Conservation (phyloP, 2,329 filamentous ascomycete species). For the Pseudogymnoascus sp. region DNA sequence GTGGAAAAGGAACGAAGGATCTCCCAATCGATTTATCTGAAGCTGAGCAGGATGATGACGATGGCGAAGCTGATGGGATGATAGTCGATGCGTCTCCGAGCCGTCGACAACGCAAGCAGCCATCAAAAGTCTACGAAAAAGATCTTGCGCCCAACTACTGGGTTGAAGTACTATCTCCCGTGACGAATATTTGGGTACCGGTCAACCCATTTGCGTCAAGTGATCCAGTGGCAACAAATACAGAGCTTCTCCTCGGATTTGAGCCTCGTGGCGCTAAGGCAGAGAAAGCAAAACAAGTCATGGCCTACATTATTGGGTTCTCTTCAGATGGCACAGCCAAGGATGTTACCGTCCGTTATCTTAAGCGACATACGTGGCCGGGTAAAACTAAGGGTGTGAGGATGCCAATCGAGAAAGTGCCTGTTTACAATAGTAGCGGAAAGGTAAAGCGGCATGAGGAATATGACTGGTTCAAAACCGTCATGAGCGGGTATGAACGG, state of each 20-base stretch:
- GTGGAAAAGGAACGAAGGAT: constrained; percentile 26
- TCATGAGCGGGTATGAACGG: constrained; percentile 65
- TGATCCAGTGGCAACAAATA: constrained; percentile 59
- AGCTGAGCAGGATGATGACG: constrained; percentile 44
- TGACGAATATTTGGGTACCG: constrained; percentile 69
- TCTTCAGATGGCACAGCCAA: constrained; percentile 82
- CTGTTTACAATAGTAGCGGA: constrained; percentile 68
- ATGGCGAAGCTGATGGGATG: constrained; percentile 42
- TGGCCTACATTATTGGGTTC: constrained; percentile 81
- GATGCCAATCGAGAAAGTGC: constrained; percentile 70
- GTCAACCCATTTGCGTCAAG: constrained; percentile 68
- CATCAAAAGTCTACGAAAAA: constrained; percentile 54
- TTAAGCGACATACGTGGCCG: constrained; percentile 73
- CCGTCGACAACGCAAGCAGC: constrained; percentile 12
- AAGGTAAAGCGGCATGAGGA: constrained; percentile 70
- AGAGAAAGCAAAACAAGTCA: constrained; percentile 79
- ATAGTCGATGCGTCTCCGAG: constrained; percentile 44
- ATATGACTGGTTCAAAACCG: constrained; percentile 81
- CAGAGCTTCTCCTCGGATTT: constrained; percentile 65
- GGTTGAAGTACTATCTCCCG: constrained; percentile 79
- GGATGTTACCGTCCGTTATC: constrained; percentile 86
- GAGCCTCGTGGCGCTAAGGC: constrained; percentile 78
- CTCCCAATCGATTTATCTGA: constrained; percentile 36
- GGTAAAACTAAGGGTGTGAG: constrained; percentile 84
- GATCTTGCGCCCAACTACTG: constrained; percentile 86